Evolutionary conservation across 164 flowering plant species (phyloP).

Genomic region (Magnolia changhungtana): DNA sequence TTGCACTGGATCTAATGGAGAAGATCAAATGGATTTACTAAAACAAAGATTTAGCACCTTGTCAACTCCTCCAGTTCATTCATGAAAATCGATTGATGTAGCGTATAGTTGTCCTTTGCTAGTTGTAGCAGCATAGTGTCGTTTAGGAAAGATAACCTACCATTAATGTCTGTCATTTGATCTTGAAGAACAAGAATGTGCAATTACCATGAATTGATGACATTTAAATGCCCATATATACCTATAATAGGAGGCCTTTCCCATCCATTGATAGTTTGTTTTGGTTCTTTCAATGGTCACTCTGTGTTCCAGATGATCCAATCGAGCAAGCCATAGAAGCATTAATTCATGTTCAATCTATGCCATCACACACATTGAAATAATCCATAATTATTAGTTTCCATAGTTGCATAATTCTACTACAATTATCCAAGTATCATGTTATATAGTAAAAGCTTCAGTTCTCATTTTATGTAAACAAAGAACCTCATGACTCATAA

Average conservation of each 20-base stretch:
- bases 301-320: conserved; percentile 9
- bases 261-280: not conserved
- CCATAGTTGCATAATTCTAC: too few relatives aligned
- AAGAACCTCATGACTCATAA: too few relatives aligned
- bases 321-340: conserved; percentile 12
- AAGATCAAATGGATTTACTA: not conserved
- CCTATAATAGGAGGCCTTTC: conserved; percentile 2
- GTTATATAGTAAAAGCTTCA: too few relatives aligned
- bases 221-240: not conserved
- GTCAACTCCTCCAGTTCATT: not conserved
- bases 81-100: conserved; percentile 3
- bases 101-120: not conserved
- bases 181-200: not conserved
- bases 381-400: too few relatives aligned
- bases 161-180: too few relatives aligned
- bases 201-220: not conserved
- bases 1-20: too few relatives aligned
- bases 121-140: not conserved
- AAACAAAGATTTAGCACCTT: not conserved
- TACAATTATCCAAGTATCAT: too few relatives aligned
- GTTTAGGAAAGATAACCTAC: not conserved
- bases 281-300: conserved; percentile 7
- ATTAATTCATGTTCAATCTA: conserved; percentile 8
- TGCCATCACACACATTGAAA: too few relatives aligned
- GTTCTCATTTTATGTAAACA: too few relatives aligned